Conservation (phyloP, 2,329 filamentous ascomycete species). For the Paecilomyces sp. region DNA sequence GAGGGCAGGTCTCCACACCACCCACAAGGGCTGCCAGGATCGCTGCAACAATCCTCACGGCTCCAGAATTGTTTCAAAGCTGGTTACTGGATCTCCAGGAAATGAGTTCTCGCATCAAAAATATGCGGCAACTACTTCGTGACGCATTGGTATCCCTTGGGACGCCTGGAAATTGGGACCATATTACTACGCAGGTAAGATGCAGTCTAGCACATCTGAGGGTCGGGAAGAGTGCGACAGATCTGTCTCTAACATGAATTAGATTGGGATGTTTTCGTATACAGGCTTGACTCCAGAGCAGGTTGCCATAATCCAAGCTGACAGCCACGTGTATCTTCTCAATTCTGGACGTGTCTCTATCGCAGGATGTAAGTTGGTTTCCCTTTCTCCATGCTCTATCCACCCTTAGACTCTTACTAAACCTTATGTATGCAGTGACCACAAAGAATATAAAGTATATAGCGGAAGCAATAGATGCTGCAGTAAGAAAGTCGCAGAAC, state of each 20-base stretch:
- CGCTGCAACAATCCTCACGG: constrained; percentile 67
- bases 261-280: constrained; percentile 25
- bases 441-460: constrained; percentile 14
- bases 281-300: constrained; percentile 18
- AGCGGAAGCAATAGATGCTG: constrained; percentile 10
- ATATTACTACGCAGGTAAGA: not conserved
- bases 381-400: not conserved
- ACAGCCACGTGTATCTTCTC: constrained; percentile 20
- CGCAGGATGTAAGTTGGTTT: constrained; percentile 12
- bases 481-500: not conserved
- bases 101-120: constrained; percentile 83
- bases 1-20: constrained; percentile 21
- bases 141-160: not conserved
- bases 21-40: constrained; percentile 79
- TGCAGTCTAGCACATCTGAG: not conserved
- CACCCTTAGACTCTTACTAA: not conserved
- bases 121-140: constrained; percentile 60
- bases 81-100: constrained; percentile 79
- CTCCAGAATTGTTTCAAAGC: constrained; percentile 65
- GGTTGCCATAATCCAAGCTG: constrained; percentile 9
- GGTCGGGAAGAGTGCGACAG: constrained; percentile 47
- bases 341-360: constrained; percentile 18
- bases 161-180: not conserved
- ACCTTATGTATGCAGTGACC: constrained; percentile 7
- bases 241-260: constrained; percentile 41